Percentiles rank a stretch among this genome's conserved stretches.
phyloP scores from a whole-genome alignment of 2,329 filamentous ascomycete genomes.

The Alternaria sp. region DNA sequence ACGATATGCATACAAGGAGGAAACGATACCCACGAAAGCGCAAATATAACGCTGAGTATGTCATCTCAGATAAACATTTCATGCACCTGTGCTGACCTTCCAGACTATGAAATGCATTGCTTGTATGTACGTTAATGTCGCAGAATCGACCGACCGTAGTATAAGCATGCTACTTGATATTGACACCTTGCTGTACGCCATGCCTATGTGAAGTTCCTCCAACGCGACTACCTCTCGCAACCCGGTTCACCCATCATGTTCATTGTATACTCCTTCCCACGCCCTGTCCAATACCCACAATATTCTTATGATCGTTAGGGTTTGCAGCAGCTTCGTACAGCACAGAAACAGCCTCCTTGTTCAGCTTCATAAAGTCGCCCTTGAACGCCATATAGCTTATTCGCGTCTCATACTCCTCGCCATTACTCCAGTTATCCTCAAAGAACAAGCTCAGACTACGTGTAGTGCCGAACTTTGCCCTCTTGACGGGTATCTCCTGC shows the following conservation, averaged over 20 bases:
- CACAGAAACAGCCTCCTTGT: slow-evolving; percentile 81
- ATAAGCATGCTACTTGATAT: background rate
- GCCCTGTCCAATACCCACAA: slow-evolving; percentile 47
- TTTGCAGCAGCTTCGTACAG: slow-evolving; percentile 94
- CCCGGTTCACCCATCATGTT: background rate
- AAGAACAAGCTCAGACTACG: slow-evolving; percentile 85
- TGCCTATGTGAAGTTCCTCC: background rate
- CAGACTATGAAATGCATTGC: slow-evolving; percentile 13
- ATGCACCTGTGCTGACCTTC: slow-evolving; percentile 17
- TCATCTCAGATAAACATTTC: slow-evolving; percentile 3
- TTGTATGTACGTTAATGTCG: background rate
- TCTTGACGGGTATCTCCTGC: slow-evolving; percentile 85
- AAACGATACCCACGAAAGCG: slow-evolving; percentile 24
- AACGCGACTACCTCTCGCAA: background rate
- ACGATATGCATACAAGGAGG: slow-evolving; percentile 7
- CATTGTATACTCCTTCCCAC: slow-evolving; percentile 46
- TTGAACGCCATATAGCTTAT: slow-evolving; percentile 89
- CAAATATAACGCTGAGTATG: slow-evolving; percentile 27
- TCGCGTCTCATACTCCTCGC: slow-evolving; percentile 79
- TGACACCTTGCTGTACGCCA: background rate
- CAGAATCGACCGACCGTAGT: background rate
- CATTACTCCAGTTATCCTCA: slow-evolving; percentile 81
- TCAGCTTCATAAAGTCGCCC: slow-evolving; percentile 90
- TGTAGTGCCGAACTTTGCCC: slow-evolving; percentile 88
- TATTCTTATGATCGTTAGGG: slow-evolving; percentile 77